These are phyloP conservation scores for Suillus americanus DNA, from an alignment of 768 basidiomycete species.

Conservation along the genomic window DNA sequence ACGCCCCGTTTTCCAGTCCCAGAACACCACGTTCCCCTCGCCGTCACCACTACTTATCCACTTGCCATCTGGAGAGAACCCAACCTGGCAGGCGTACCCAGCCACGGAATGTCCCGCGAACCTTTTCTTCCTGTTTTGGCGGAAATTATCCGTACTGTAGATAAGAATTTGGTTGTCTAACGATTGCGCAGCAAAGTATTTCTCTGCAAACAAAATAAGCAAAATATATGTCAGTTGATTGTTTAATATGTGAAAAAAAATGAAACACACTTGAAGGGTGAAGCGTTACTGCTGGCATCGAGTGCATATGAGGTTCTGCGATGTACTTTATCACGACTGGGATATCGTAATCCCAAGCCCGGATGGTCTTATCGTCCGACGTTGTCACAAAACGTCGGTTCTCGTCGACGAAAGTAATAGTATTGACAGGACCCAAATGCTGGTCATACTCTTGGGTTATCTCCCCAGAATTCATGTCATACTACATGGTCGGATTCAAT, in stretches of 20 bases:
- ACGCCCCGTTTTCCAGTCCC: conserved; percentile 99
- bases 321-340: conserved; percentile 99
- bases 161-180: conserved; percentile 98
- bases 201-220: conserved; percentile 48
- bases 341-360: conserved; percentile 99
- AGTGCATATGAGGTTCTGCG: conserved; percentile 99
- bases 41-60: conserved; percentile 98
- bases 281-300: conserved; percentile 96
- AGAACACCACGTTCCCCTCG: conserved; percentile 93
- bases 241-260: conserved; percentile 6
- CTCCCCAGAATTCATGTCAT: conserved; percentile 92
- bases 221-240: conserved; percentile 18
- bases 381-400: conserved; percentile 97
- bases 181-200: conserved; percentile 97
- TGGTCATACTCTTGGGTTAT: conserved; percentile 99
- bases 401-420: conserved; percentile 98
- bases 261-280: conserved; percentile 85
- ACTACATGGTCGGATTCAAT: conserved; percentile 45
- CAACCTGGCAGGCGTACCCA: conserved; percentile 95
- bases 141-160: conserved; percentile 97
- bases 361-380: conserved; percentile 98
- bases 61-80: conserved; percentile 97
- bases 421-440: conserved; percentile 97
- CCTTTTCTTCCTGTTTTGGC: conserved; percentile 97
- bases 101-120: conserved; percentile 97